These are phyloP conservation scores for Saccharomyces hybrid DNA, from an alignment of 1,139 yeast species.

Conservation along the genomic window DNA sequence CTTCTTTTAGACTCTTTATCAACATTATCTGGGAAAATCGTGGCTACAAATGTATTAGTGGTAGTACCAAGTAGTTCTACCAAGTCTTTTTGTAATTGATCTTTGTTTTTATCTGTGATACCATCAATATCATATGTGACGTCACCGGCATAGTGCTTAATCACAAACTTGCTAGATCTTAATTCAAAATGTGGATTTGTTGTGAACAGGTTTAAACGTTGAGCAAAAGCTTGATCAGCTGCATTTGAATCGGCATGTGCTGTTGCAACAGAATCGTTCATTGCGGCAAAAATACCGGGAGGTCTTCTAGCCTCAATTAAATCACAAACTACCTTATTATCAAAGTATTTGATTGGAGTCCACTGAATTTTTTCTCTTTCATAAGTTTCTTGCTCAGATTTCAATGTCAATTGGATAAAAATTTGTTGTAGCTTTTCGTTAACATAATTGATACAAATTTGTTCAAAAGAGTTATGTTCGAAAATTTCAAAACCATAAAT, in stretches of 20 bases:
- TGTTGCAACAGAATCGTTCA: conserved; percentile 95
- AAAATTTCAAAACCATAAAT: conserved; percentile 98
- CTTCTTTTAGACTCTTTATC: conserved; percentile 71
- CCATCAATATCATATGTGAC: conserved; percentile 85
- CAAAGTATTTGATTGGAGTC: conserved; percentile 96
- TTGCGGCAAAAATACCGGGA: conserved; percentile 93
- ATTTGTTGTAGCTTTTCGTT: conserved; percentile 96
- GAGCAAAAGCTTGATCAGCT: conserved; percentile 94
- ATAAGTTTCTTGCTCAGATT: conserved; percentile 96
- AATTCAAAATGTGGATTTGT: conserved; percentile 83
- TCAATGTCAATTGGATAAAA: conserved; percentile 87
- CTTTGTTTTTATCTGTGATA: conserved; percentile 97
- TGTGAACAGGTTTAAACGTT: conserved; percentile 79
- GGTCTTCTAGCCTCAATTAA: conserved; percentile 91
- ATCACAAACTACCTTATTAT: conserved; percentile 95
- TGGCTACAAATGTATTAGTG: conserved; percentile 54
- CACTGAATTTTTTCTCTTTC: conserved; percentile 92
- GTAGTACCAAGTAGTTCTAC: conserved; percentile 73
- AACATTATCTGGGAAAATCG: conserved; percentile 69
- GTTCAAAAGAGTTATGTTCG: conserved; percentile 94
- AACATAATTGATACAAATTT: conserved; percentile 92
- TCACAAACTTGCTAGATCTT: conserved; percentile 78
- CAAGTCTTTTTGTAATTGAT: conserved; percentile 82
- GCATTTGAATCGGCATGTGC: conserved; percentile 98
- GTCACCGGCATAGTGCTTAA: conserved; percentile 98